These are phyloP conservation scores for Haematococcus lacustris DNA, from an alignment of 139 green algal genomes.

Conservation along the genomic window DNA sequence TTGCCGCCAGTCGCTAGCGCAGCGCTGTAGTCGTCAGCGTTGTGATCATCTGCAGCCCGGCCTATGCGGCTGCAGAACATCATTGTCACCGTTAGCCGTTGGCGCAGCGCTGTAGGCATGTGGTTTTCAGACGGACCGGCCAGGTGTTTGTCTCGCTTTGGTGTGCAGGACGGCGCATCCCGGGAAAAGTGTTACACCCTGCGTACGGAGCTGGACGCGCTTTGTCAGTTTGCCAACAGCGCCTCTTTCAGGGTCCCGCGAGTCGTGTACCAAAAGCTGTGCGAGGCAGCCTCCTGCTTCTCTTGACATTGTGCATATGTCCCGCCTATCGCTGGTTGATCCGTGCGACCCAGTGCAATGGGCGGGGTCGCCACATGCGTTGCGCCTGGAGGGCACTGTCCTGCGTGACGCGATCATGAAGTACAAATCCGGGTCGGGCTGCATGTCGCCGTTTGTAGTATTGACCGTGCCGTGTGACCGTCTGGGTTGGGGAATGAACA, in stretches of 20 bases:
- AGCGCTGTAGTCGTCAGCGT: neutral
- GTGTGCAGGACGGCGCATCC: neutral
- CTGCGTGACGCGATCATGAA: too few species aligned
- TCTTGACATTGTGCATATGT: too few species aligned
- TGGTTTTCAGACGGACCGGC: neutral
- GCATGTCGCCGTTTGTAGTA: too few species aligned
- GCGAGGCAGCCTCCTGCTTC: constrained; percentile 21
- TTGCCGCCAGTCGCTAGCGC: neutral
- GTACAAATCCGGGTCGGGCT: too few species aligned
- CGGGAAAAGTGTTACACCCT: constrained; percentile 21
- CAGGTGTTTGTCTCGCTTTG: constrained; percentile 2
- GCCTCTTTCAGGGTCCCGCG: constrained; percentile 3
- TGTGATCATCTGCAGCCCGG: neutral
- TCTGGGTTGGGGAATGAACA: too few species aligned
- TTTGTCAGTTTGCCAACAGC: constrained; percentile 13
- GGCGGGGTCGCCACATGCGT: too few species aligned
- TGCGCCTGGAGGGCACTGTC: too few species aligned
- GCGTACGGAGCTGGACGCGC: constrained; percentile 16
- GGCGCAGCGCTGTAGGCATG: neutral
- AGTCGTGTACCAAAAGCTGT: constrained; percentile 31
- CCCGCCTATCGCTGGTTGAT: too few species aligned
- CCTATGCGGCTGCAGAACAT: neutral
- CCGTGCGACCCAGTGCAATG: too few species aligned
- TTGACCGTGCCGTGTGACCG: too few species aligned
- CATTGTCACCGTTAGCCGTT: neutral